Conservation (phyloP, 108 stramenopile genomes). For the Cyclotella choctawhatcheeana region DNA sequence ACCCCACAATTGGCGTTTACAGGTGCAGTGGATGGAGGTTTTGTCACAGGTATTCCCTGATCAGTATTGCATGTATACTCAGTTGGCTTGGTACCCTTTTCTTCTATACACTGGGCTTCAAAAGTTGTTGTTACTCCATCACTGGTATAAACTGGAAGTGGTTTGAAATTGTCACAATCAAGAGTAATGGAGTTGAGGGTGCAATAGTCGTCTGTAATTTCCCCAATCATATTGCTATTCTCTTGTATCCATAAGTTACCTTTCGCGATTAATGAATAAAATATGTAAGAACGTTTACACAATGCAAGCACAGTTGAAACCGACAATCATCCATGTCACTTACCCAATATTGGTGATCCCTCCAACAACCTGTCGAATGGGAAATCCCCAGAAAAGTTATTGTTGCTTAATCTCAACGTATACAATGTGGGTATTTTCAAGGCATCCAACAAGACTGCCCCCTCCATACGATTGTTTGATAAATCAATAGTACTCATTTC, state of each 20-base stretch:
- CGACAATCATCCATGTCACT: neutral
- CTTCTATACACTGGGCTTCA: constrained; percentile 24
- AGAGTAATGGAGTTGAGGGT: constrained; percentile 37
- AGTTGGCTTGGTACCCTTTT: constrained; percentile 14
- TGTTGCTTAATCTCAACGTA: constrained; percentile 31
- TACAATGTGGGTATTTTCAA: constrained; percentile 28
- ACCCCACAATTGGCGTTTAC: constrained; percentile 23
- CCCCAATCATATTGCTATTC: constrained; percentile 27
- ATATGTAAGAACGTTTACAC: neutral
- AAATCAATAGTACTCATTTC: constrained; percentile 43
- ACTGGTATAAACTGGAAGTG: constrained; percentile 27
- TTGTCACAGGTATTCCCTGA: constrained; percentile 7
- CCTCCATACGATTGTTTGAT: constrained; percentile 36
- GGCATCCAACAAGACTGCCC: constrained; percentile 14
- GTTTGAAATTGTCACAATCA: constrained; percentile 45
- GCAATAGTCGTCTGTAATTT: constrained; percentile 37
- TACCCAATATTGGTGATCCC: constrained; percentile 14
- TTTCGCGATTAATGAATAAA: neutral
- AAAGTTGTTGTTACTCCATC: constrained; percentile 32
- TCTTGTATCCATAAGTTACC: constrained; percentile 49
- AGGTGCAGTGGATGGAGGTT: constrained; percentile 17
- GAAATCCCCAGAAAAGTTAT: constrained; percentile 37
- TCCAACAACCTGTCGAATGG: constrained; percentile 35
- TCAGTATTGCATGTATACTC: constrained; percentile 47
- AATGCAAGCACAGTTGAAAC: too few relatives aligned